Conservation (phyloP, 2,329 filamentous ascomycete species). For the Botryotinia convoluta region DNA sequence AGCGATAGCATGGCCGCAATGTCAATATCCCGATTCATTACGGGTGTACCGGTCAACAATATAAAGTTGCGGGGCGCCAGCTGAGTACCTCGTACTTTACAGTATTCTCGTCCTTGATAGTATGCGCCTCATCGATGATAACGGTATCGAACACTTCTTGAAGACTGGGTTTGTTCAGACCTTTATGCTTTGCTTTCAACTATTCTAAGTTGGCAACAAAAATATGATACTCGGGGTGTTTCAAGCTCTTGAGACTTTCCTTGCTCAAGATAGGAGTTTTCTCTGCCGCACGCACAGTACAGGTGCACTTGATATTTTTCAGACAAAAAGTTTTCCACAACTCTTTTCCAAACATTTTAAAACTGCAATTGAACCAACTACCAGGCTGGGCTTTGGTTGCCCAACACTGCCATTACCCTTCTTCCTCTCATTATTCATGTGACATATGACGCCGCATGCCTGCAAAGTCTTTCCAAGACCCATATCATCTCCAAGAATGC, state of each 20-base stretch:
- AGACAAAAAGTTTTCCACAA: not conserved
- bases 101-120: not conserved
- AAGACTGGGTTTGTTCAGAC: not conserved
- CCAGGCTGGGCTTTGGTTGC: not conserved
- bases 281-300: too few species aligned
- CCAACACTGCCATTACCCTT: not conserved
- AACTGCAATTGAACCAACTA: not conserved
- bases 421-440: not conserved
- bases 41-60: not conserved
- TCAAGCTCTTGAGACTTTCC: not conserved
- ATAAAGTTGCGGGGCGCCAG: not conserved
- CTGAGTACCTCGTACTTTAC: not conserved
- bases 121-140: not conserved
- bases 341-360: not conserved
- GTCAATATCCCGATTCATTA: not conserved
- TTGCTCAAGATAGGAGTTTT: not conserved
- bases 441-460: rapidly evolving
- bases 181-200: not conserved
- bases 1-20: not conserved
- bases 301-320: not conserved
- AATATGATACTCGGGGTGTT: not conserved
- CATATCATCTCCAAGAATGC: not conserved
- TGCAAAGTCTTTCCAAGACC: not conserved
- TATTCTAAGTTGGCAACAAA: not conserved
- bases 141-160: not conserved